Conservation (phyloP, 208 protist genomes). For the Herpetomonas samuelpessoai region DNA sequence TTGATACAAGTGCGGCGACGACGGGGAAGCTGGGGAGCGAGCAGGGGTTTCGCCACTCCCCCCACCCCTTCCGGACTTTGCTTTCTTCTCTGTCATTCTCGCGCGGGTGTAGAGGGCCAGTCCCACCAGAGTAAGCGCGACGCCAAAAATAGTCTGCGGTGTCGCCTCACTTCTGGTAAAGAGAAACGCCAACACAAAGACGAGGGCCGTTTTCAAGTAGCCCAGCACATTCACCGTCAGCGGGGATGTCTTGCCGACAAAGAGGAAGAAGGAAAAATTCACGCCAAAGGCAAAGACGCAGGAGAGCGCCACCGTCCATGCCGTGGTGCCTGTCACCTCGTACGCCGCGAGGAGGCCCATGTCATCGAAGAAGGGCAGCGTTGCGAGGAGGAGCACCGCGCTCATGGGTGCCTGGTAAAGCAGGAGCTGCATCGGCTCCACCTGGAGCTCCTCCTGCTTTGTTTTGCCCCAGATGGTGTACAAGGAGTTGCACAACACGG, state of each 20-base stretch:
- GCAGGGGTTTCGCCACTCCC: too few relatives aligned
- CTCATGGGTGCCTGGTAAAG: constrained; percentile 84
- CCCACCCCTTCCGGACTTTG: too few relatives aligned
- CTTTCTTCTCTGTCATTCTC: constrained; percentile 4
- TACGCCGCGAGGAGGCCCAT: constrained; percentile 34
- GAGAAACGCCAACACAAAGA: constrained; percentile 65
- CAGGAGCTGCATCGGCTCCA: constrained; percentile 83
- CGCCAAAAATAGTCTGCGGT: constrained; percentile 36
- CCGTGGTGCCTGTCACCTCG: constrained; percentile 41
- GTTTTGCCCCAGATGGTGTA: constrained; percentile 91
- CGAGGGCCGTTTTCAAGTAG: constrained; percentile 78
- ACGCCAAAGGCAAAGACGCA: constrained; percentile 85
- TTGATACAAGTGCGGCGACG: too few relatives aligned
- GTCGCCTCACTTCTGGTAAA: constrained; percentile 35
- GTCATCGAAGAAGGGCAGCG: constrained; percentile 61
- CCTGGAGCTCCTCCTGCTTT: constrained; percentile 82
- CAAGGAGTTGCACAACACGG: constrained; percentile 77
- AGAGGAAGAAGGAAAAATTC: constrained; percentile 90
- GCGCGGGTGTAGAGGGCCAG: constrained; percentile 55
- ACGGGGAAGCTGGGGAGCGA: too few relatives aligned
- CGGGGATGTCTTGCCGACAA: constrained; percentile 77
- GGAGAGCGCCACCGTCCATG: constrained; percentile 67
- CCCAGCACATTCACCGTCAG: constrained; percentile 84
- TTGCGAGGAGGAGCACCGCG: constrained; percentile 68
- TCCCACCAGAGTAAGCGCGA: constrained; percentile 53